Conservation (phyloP, 495 filamentous ascomycete species). For the Aspergillus asperescens region DNA sequence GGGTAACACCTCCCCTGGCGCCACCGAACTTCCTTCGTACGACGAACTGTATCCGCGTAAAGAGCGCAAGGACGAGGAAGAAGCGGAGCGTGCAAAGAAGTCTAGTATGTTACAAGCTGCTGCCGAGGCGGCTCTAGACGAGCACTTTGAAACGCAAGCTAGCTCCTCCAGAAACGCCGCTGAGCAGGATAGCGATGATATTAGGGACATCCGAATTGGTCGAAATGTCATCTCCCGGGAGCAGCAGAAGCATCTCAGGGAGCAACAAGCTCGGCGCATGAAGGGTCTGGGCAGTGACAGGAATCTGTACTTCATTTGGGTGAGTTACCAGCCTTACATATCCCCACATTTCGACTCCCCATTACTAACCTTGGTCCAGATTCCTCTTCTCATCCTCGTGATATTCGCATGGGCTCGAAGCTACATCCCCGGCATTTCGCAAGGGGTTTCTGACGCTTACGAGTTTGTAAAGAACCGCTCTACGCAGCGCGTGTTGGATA, state of each 20-base stretch:
- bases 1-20: slow-evolving; percentile 41
- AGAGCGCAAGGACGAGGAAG: slow-evolving; percentile 33
- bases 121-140: slow-evolving; percentile 60
- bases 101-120: slow-evolving; percentile 54
- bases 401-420: slow-evolving; percentile 59
- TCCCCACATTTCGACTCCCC: not conserved
- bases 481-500: slow-evolving; percentile 38
- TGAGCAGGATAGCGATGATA: slow-evolving; percentile 28
- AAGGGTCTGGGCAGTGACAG: slow-evolving; percentile 69
- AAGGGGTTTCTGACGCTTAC: slow-evolving; percentile 39
- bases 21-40: slow-evolving; percentile 64
- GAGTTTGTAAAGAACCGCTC: slow-evolving; percentile 43
- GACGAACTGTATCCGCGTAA: slow-evolving; percentile 69
- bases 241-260: slow-evolving; percentile 66
- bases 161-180: slow-evolving; percentile 45
- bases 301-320: slow-evolving; percentile 84
- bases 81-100: slow-evolving; percentile 55
- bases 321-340: slow-evolving; percentile 37
- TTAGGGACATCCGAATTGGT: slow-evolving; percentile 43
- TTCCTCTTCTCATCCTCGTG: slow-evolving; percentile 53
- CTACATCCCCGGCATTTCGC: slow-evolving; percentile 51
- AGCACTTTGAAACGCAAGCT: slow-evolving; percentile 57
- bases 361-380: slow-evolving; percentile 27
- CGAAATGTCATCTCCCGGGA: slow-evolving; percentile 55
- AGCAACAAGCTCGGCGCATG: slow-evolving; percentile 67